phyloP scores from a whole-genome alignment of 2,329 filamentous ascomycete species.

The Hypomyces perniciosus region DNA sequence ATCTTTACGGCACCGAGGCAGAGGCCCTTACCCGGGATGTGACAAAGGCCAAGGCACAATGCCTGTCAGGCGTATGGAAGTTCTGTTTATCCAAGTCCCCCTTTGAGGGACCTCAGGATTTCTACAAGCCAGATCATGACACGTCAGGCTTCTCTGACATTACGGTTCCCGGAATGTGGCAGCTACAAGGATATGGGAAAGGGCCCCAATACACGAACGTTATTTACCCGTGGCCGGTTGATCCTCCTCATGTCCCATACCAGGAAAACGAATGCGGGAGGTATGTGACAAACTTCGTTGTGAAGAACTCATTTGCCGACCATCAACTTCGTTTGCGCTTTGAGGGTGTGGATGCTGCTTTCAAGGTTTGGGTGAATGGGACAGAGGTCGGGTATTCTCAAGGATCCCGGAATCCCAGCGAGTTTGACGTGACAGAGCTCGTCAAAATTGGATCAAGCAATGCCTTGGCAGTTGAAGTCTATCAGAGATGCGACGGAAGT shows the following conservation, averaged over 20 bases:
- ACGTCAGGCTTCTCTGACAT: constrained; percentile 36
- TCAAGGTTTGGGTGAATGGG: constrained; percentile 66
- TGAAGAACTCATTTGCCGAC: constrained; percentile 40
- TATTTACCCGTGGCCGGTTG: constrained; percentile 59
- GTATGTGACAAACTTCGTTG: constrained; percentile 52
- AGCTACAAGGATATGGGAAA: constrained; percentile 58
- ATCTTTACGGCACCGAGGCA: constrained; percentile 42
- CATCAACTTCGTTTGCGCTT: constrained; percentile 62
- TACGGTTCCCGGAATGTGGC: constrained; percentile 64
- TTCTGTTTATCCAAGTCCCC: constrained; percentile 44
- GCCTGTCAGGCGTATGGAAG: constrained; percentile 50
- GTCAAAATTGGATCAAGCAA: constrained; percentile 51
- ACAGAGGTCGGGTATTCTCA: constrained; percentile 46
- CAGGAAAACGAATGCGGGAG: constrained; percentile 61
- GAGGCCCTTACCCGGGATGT: constrained; percentile 42
- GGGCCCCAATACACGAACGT: constrained; percentile 66
- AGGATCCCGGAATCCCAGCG: constrained; percentile 62
- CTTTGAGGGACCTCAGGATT: constrained; percentile 37
- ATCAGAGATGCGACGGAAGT: constrained; percentile 44
- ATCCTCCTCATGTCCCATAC: constrained; percentile 58
- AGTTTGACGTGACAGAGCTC: constrained; percentile 63
- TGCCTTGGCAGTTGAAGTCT: constrained; percentile 59
- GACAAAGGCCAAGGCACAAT: constrained; percentile 32
- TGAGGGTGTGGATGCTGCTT: constrained; percentile 68
- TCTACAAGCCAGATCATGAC: constrained; percentile 32